phyloP scores from a whole-genome alignment of 2,329 filamentous ascomycete species.

The Hirsutella minnesotensis region DNA sequence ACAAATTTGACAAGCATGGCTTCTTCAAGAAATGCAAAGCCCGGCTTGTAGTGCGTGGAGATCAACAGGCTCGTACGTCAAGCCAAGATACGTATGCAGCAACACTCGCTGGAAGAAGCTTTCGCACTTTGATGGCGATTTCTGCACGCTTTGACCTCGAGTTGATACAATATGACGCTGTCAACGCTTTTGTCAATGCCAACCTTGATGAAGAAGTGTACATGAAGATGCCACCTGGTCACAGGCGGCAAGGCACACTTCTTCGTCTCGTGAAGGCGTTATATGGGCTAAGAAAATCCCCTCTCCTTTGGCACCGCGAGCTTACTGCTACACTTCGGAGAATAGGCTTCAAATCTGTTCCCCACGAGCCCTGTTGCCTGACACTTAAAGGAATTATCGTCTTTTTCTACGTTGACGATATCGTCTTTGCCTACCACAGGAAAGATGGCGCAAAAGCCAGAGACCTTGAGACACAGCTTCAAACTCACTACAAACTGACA shows the following conservation, averaged over 20 bases:
- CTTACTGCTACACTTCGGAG: too few species aligned
- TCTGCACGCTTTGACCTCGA: conserved; percentile 8
- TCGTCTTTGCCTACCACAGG: conserved; percentile 1
- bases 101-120: conserved; percentile 5
- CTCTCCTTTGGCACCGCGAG: conserved; percentile 7
- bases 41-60: too few species aligned
- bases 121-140: conserved; percentile 8
- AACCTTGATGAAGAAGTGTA: neutral
- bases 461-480: neutral
- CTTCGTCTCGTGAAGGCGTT: conserved; percentile 7
- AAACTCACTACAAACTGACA: neutral
- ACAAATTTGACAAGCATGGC: conserved; percentile 9
- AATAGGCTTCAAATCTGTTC: too few species aligned
- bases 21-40: conserved; percentile 4
- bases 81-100: too few species aligned
- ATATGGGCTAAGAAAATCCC: conserved; percentile 7
- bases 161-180: conserved; percentile 7
- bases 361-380: too few species aligned
- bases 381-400: too few species aligned
- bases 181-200: conserved; percentile 10
- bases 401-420: too few species aligned
- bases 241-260: neutral
- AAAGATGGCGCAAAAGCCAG: neutral
- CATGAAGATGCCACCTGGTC: conserved; percentile 6
- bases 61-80: too few species aligned